phyloP scores from a whole-genome alignment of 352 stramenopile genomes.

The Thalassiosira exigua region DNA sequence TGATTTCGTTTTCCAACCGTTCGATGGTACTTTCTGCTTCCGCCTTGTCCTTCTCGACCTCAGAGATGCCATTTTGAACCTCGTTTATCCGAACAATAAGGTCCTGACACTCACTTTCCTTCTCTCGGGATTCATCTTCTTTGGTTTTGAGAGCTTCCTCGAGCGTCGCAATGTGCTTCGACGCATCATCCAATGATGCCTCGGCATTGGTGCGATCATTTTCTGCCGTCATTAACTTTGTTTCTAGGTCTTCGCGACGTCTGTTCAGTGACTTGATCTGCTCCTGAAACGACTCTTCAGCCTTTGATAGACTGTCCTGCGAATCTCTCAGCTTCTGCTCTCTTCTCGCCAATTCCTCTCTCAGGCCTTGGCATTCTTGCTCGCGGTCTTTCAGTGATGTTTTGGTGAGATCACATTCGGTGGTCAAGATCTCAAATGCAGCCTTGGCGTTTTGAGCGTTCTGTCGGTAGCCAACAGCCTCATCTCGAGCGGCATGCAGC shows the following conservation, averaged over 20 bases:
- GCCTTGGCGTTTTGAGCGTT: constrained; percentile 40
- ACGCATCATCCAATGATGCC: constrained; percentile 38
- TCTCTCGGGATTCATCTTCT: constrained; percentile 40
- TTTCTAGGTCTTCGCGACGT: constrained; percentile 22
- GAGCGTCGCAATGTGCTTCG: constrained; percentile 24
- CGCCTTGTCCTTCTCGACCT: constrained; percentile 29
- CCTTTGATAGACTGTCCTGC: constrained; percentile 20
- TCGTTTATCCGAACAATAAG: constrained; percentile 41
- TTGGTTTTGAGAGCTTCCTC: constrained; percentile 37
- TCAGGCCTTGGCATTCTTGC: constrained; percentile 26
- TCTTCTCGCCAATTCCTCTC: constrained; percentile 22
- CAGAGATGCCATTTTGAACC: constrained; percentile 39
- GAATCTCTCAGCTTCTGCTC: constrained; percentile 43
- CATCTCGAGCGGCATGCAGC: constrained; percentile 20
- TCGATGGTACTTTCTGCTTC: constrained; percentile 35
- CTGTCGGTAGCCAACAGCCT: constrained; percentile 24
- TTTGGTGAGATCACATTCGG: constrained; percentile 38
- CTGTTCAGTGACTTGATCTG: constrained; percentile 7
- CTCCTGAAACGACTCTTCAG: constrained; percentile 12
- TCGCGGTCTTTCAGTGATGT: constrained; percentile 33
- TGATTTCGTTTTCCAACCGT: constrained; percentile 34
- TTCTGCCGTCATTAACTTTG: constrained; percentile 27
- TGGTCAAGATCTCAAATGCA: constrained; percentile 47
- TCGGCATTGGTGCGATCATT: constrained; percentile 16
- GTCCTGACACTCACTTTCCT: constrained; percentile 46